These are phyloP conservation scores for Apiotrichum porosum DNA, from an alignment of 1,284 basidiomycete species.

Conservation along the genomic window DNA sequence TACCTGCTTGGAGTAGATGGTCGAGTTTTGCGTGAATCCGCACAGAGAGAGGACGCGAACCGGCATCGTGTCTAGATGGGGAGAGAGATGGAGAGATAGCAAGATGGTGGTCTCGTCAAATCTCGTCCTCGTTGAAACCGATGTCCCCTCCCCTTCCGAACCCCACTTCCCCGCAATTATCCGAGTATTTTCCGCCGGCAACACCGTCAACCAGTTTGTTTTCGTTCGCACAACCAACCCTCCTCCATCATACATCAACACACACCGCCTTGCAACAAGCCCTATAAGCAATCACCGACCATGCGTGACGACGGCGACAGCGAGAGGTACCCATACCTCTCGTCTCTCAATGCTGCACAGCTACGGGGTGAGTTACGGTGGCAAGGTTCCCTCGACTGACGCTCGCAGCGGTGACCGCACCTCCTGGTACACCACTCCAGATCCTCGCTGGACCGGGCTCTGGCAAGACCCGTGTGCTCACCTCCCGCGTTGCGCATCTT, in stretches of 20 bases:
- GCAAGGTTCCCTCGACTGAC: no score
- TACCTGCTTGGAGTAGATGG: slow-evolving; percentile 73
- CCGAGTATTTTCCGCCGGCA: no score
- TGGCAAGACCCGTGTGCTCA: slow-evolving; percentile 67
- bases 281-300: no score
- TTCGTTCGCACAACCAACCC: not conserved
- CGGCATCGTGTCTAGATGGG: slow-evolving; percentile 6
- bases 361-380: slow-evolving; percentile 34
- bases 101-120: no score
- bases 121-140: no score
- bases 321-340: slow-evolving; percentile 31
- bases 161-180: no score
- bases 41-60: slow-evolving; percentile 36
- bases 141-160: no score
- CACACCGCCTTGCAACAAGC: no score
- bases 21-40: slow-evolving; percentile 76
- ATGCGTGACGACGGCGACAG: not conserved
- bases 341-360: slow-evolving; percentile 38
- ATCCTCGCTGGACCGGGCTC: slow-evolving; percentile 81
- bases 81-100: no score
- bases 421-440: slow-evolving; percentile 63
- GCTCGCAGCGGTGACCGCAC: slow-evolving; percentile 67
- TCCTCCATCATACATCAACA: not conserved
- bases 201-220: not conserved
- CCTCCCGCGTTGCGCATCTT: slow-evolving; percentile 70